These are phyloP conservation scores for Penicillium sp. DNA, from an alignment of 2,329 filamentous ascomycete genomes.

Conservation along the genomic window DNA sequence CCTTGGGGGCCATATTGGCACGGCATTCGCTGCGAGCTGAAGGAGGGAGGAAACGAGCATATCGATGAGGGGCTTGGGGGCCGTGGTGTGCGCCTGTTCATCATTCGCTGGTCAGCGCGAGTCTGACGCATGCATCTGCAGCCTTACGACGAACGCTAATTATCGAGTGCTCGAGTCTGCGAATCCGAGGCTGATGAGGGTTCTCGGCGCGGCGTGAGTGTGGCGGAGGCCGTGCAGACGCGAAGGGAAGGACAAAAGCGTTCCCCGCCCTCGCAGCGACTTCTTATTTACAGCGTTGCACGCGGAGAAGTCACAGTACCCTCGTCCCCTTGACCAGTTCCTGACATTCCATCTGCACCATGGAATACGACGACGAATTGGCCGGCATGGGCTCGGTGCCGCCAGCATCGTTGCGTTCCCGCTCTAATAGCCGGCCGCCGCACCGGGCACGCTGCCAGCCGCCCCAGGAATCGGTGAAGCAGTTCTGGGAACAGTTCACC, in stretches of 20 bases:
- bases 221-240: conserved; percentile 4
- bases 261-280: too few species aligned
- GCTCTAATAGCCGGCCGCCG: conserved; percentile 33
- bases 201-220: conserved; percentile 2
- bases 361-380: conserved; percentile 33
- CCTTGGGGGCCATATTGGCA: too few species aligned
- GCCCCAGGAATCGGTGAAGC: conserved; percentile 66
- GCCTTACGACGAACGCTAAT: conserved; percentile 18
- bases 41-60: background rate
- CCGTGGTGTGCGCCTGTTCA: conserved; percentile 7
- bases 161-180: background rate
- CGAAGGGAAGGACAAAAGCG: too few species aligned
- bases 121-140: conserved; percentile 23
- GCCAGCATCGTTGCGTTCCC: conserved; percentile 28
- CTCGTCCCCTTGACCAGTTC: too few species aligned
- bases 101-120: conserved; percentile 14
- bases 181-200: conserved; percentile 8
- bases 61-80: conserved; percentile 11
- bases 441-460: conserved; percentile 51
- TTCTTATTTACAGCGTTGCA: too few species aligned
- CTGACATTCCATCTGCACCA: too few species aligned
- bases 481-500: conserved; percentile 71
- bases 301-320: too few species aligned
- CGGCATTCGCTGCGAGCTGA: too few species aligned
- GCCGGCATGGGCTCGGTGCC: conserved; percentile 23